Percentiles rank a stretch among this genome's conserved stretches.
Conservation (phyloP, 257 asterid genomes). For the Ophiorrhiza pumila region DNA sequence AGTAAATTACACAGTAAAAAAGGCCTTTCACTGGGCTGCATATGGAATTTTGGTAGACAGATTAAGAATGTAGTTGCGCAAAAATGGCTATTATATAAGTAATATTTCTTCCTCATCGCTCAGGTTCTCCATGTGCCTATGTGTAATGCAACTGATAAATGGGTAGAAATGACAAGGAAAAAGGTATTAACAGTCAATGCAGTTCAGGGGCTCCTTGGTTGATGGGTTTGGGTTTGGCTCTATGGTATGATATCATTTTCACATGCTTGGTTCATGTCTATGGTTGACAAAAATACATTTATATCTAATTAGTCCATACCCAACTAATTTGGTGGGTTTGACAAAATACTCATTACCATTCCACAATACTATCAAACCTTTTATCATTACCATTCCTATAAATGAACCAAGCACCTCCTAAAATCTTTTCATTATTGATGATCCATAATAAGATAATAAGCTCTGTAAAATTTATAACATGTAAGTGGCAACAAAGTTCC, state of each 20-base stretch:
- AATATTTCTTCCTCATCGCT: neutral
- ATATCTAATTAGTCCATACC: too few relatives aligned
- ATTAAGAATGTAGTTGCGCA: conserved; percentile 7
- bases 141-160: neutral
- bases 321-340: too few relatives aligned
- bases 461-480: neutral
- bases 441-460: neutral
- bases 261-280: too few relatives aligned
- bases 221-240: too few relatives aligned
- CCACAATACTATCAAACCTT: too few relatives aligned
- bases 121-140: neutral
- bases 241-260: too few relatives aligned
- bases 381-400: too few relatives aligned
- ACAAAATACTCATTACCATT: too few relatives aligned
- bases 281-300: too few relatives aligned
- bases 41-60: neutral
- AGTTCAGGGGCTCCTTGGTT: too few relatives aligned
- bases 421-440: neutral
- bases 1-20: conserved; percentile 92
- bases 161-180: neutral
- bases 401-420: too few relatives aligned
- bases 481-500: too few relatives aligned
- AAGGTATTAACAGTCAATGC: neutral
- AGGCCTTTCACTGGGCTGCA: conserved; percentile 88
- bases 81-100: conserved; percentile 1